These are phyloP conservation scores for Ophiocordyceps camponoti-saundersi DNA, from an alignment of 2,329 filamentous ascomycete genomes.

Conservation along the genomic window DNA sequence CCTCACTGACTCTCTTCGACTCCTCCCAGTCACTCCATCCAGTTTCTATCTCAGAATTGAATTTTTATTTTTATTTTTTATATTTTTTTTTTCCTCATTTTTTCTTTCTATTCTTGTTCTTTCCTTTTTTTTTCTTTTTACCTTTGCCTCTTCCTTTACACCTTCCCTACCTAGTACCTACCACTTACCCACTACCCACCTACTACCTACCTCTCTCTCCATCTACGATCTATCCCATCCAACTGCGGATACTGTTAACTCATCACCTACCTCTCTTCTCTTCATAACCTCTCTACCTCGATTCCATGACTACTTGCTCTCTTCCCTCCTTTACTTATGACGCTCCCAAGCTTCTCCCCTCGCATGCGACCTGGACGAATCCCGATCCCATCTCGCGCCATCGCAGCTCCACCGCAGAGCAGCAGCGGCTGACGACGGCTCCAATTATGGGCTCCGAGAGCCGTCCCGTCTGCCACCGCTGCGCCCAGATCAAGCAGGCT, in stretches of 20 bases:
- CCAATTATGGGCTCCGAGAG: constrained; percentile 12
- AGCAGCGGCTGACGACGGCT: neutral
- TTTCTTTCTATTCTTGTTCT: too few relatives aligned
- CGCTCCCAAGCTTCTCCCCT: neutral
- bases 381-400: neutral
- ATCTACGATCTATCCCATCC: too few relatives aligned
- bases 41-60: too few relatives aligned
- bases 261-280: too few relatives aligned
- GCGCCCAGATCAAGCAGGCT: constrained; percentile 18
- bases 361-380: neutral
- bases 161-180: too few relatives aligned
- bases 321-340: neutral
- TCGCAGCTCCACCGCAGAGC: neutral
- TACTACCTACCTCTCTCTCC: too few relatives aligned
- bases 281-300: too few relatives aligned
- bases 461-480: constrained; percentile 15
- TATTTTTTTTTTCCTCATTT: too few relatives aligned
- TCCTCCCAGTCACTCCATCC: neutral
- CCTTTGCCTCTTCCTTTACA: neutral
- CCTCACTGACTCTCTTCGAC: neutral
- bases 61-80: too few relatives aligned
- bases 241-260: too few relatives aligned
- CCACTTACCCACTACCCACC: too few relatives aligned
- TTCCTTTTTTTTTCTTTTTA: neutral
- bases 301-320: neutral